Conservation (phyloP, 441 rosid species). For the Mallotus japonicus region DNA sequence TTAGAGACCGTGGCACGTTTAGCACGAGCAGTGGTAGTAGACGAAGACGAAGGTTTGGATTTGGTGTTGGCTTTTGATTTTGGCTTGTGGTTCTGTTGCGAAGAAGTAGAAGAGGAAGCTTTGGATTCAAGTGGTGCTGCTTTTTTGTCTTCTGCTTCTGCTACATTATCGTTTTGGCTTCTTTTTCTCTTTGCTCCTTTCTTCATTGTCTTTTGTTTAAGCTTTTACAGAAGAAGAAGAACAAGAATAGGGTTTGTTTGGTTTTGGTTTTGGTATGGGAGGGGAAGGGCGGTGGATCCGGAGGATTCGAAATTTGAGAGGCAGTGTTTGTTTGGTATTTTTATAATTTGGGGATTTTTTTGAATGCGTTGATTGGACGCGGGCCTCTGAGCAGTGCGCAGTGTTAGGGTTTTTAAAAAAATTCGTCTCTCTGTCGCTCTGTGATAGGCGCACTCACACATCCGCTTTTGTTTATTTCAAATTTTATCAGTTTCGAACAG, state of each 20-base stretch:
- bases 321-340: not conserved
- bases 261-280: too few species aligned
- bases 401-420: too few species aligned
- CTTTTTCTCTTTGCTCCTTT: slow-evolving; percentile 76
- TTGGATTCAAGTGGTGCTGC: not conserved
- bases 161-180: slow-evolving; percentile 33
- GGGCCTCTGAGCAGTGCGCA: not conserved
- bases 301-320: slow-evolving; percentile 38
- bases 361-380: slow-evolving; percentile 29
- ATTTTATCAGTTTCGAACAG: rapidly evolving
- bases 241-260: too few species aligned
- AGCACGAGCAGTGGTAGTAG: slow-evolving; percentile 46
- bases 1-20: slow-evolving; percentile 49
- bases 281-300: slow-evolving; percentile 34
- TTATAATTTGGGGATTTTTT: not conserved
- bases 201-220: slow-evolving; percentile 37
- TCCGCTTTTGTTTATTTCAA: too few species aligned
- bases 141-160: slow-evolving; percentile 22
- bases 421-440: too few species aligned
- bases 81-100: slow-evolving; percentile 23
- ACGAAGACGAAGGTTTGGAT: slow-evolving; percentile 23
- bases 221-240: not conserved
- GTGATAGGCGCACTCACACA: too few species aligned
- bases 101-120: slow-evolving; percentile 22
- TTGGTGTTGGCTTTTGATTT: slow-evolving; percentile 26